Percentiles rank a stretch among this genome's conserved stretches.
These are phyloP conservation scores for Claviceps africana DNA, from an alignment of 2,329 filamentous ascomycete genomes.

Conservation along the genomic window DNA sequence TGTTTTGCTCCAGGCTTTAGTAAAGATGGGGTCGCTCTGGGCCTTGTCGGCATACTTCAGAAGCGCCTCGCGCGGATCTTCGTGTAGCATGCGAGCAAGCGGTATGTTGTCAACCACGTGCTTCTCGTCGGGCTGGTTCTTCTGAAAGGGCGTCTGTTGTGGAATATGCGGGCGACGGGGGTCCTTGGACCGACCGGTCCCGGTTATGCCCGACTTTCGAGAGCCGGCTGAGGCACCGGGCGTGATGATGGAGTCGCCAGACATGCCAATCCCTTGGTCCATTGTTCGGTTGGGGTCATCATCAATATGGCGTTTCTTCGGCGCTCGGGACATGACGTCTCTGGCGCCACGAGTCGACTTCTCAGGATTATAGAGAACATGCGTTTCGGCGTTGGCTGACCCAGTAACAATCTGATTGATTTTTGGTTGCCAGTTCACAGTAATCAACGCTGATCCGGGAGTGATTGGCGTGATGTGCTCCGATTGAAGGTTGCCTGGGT, in stretches of 20 bases:
- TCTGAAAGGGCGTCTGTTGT: constrained; percentile 75
- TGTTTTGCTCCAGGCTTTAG: constrained; percentile 80
- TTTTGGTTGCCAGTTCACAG: constrained; percentile 81
- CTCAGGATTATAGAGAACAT: constrained; percentile 80
- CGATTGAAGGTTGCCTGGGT: constrained; percentile 74
- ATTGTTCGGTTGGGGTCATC: constrained; percentile 81
- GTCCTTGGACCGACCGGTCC: constrained; percentile 62
- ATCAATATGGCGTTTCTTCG: constrained; percentile 90
- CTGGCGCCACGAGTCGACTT: constrained; percentile 70
- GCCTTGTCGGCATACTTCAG: constrained; percentile 91
- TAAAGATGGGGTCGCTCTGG: constrained; percentile 87
- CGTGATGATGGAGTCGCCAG: constrained; percentile 66
- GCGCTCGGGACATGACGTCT: constrained; percentile 80
- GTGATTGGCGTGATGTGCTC: constrained; percentile 86
- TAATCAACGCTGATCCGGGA: constrained; percentile 65
- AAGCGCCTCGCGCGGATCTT: constrained; percentile 86
- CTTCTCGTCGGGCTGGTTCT: constrained; percentile 76
- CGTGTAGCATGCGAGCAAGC: constrained; percentile 83
- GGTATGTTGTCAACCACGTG: constrained; percentile 83
- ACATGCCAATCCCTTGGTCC: constrained; percentile 67
- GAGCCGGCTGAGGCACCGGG: constrained; percentile 44
- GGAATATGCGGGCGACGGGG: constrained; percentile 77
- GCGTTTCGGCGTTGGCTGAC: constrained; percentile 79
- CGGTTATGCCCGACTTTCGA: constrained; percentile 55
- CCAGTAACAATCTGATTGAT: constrained; percentile 94